A percentile compares a stretch with the other conserved stretches of the same genome.
Conservation (phyloP, 495 filamentous ascomycete genomes). For the Bryoglossum gracile region DNA sequence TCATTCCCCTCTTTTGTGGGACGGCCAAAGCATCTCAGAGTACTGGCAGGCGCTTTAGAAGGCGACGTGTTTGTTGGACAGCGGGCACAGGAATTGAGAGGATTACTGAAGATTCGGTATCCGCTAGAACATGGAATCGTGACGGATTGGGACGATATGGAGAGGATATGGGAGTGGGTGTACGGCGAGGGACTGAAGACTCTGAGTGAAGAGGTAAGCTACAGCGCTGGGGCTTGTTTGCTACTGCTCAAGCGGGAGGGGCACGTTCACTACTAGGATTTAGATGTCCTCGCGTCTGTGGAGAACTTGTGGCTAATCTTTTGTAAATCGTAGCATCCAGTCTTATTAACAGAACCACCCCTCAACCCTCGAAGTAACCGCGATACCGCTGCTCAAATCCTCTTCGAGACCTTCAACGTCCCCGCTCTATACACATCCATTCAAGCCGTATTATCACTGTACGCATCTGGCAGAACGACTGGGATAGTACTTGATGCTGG, state of each 20-base stretch:
- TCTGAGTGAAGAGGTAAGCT: slow-evolving; percentile 81
- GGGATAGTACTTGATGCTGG: slow-evolving; percentile 93
- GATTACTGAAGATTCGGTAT: slow-evolving; percentile 89
- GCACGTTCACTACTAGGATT: no score
- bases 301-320: no score
- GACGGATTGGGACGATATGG: slow-evolving; percentile 99
- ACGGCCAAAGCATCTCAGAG: slow-evolving; percentile 91
- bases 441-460: slow-evolving; percentile 92
- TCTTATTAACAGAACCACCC: slow-evolving; percentile 92
- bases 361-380: slow-evolving; percentile 94
- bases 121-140: slow-evolving; percentile 97
- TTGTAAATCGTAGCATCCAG: slow-evolving; percentile 61
- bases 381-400: slow-evolving; percentile 92
- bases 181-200: slow-evolving; percentile 73
- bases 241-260: no score
- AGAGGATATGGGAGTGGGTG: slow-evolving; percentile 87
- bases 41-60: slow-evolving; percentile 90
- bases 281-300: no score
- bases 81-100: slow-evolving; percentile 79
- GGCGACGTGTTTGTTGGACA: slow-evolving; percentile 96
- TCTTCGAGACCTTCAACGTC: slow-evolving; percentile 99
- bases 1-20: slow-evolving; percentile 98
- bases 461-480: slow-evolving; percentile 92
- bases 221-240: slow-evolving; percentile 1
- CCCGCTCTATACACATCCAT: slow-evolving; percentile 95